Evolutionary conservation across 1,284 basidiomycete species (phyloP), one percentile per base, ranked within the genome.

Genomic region (Moniliella sp.): DNA sequence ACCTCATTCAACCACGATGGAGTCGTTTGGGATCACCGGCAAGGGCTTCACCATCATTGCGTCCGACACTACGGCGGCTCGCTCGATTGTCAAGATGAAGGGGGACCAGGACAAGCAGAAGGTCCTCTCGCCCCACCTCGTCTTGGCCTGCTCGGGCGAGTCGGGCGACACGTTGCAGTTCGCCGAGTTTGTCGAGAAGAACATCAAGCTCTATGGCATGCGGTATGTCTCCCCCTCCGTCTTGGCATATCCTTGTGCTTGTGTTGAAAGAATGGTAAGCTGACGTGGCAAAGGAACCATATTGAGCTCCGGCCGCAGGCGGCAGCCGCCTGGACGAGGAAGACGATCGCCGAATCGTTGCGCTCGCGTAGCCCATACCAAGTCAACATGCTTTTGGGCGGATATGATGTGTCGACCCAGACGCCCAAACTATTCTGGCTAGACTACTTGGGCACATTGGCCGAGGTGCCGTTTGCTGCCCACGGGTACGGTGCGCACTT

Each of bases 1-100:
- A n/a, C n/a, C n/a, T n/a, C n/a, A n/a, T n/a, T n/a, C n/a, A n/a
- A n/a, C n/a, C n/a, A 25, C 7, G 26, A 58, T 58, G 56, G 56
- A 68, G 57, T n/a, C n/a, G n/a, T 67, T 68, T 40, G 67, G 65
- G 30, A 63, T 68, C 42, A 61, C 58, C 10, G 58, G 57, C 34
- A 55, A 55, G 39, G 56, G 56, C 17, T 57, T 46, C 31, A 47
- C 49, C 17, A 42, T 55, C 42, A 45, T 57, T 46, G 84, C 84
- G 3, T 76, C 83, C 15, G 88, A 94, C 64, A 84, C 76, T 15
- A 81, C 75, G 18, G 75, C 83, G 4, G 76, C 75, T 4, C 72
- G 79, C 39, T 88, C 81, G 13, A 84, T 97, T 62, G 75, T 94
- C 55, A 88, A 86, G 65, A 91, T 94, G 82, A 93, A 97, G 68